These are phyloP conservation scores for Lyophyllum atratum DNA, from an alignment of 768 basidiomycete genomes.

Conservation along the genomic window DNA sequence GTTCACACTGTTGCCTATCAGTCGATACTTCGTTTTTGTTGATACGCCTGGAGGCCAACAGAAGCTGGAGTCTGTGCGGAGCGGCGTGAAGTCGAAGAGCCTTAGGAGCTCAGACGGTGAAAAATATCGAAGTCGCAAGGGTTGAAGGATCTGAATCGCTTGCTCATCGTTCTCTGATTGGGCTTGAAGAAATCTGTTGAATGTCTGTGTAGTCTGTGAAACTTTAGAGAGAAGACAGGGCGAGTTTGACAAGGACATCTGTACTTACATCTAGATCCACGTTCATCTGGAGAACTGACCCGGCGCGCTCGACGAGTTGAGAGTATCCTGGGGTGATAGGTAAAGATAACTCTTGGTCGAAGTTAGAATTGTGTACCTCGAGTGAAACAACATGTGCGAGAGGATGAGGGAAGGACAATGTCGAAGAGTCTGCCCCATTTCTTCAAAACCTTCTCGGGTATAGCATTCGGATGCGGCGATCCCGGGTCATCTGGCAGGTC, in stretches of 20 bases:
- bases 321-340: conserved; percentile 57
- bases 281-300: conserved; percentile 76
- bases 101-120: conserved; percentile 72
- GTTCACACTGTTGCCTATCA: conserved; percentile 86
- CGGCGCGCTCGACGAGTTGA: conserved; percentile 73
- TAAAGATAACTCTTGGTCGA: background rate
- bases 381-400: conserved; percentile 78
- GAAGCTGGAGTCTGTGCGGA: conserved; percentile 33
- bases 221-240: background rate
- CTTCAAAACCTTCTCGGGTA: conserved; percentile 62
- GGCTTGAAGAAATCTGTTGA: conserved; percentile 53
- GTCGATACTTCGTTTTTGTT: conserved; percentile 68
- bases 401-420: conserved; percentile 65
- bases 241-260: background rate
- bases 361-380: conserved; percentile 50
- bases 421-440: conserved; percentile 85
- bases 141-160: conserved; percentile 55
- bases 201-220: conserved; percentile 58
- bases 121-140: conserved; percentile 74
- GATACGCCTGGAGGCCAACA: conserved; percentile 66
- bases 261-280: conserved; percentile 60
- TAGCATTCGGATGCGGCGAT: conserved; percentile 27
- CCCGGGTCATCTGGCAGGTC: conserved; percentile 27
- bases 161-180: conserved; percentile 39
- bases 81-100: conserved; percentile 58